phyloP scores from a whole-genome alignment of 352 stramenopile species.

The Halophytophthora polymorphica region DNA sequence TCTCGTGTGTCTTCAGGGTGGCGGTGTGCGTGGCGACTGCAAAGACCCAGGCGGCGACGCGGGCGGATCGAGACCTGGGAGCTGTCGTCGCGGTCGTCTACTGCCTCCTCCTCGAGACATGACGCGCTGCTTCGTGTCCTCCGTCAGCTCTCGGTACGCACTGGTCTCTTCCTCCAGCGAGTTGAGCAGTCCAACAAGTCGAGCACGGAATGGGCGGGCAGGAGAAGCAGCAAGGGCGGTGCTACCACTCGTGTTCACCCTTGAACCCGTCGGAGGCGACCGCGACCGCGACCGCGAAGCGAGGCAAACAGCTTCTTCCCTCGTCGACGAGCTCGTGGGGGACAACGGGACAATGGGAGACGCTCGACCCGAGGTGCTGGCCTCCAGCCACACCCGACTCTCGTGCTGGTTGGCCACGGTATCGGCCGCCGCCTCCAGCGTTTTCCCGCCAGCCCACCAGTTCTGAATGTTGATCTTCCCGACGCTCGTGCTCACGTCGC shows the following conservation, averaged over 20 bases:
- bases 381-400: slow-evolving; percentile 1
- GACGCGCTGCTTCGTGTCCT: slow-evolving; percentile 22
- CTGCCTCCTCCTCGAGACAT: slow-evolving; percentile 6
- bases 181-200: slow-evolving; percentile 57
- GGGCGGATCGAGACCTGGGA: slow-evolving; percentile 14
- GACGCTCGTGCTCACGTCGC: slow-evolving; percentile 4
- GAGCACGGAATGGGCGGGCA: slow-evolving; percentile 44
- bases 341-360: not conserved
- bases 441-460: slow-evolving; percentile 44
- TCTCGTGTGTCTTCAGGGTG: slow-evolving; percentile 1
- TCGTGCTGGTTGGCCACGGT: slow-evolving; percentile 16
- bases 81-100: slow-evolving; percentile 7
- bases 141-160: slow-evolving; percentile 27
- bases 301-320: no score
- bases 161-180: slow-evolving; percentile 72
- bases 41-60: not conserved
- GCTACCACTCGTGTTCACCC: no score
- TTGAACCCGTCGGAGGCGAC: no score
- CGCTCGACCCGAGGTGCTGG: not conserved
- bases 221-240: not conserved
- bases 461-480: slow-evolving; percentile 40
- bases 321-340: not conserved
- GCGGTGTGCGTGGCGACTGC: slow-evolving; percentile 3
- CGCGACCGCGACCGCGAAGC: not conserved
- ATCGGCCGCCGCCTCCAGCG: not conserved